phyloP scores from a whole-genome alignment of 2,329 filamentous ascomycete genomes.

The Trichoderma aggressivum region DNA sequence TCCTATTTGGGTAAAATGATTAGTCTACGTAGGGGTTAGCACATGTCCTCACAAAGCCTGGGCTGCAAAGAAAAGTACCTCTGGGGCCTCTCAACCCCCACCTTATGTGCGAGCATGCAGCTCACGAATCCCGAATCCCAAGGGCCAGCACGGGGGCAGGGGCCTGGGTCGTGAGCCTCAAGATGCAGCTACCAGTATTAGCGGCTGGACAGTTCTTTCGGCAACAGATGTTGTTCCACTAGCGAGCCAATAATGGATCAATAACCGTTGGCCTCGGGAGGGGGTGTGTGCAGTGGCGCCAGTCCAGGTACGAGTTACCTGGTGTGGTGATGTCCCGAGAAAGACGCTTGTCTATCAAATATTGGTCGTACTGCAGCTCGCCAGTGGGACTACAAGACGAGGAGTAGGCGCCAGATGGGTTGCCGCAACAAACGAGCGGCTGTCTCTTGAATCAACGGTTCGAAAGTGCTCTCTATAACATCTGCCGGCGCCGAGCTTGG shows the following conservation, averaged over 20 bases:
- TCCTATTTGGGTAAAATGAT: neutral
- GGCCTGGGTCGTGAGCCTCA: neutral
- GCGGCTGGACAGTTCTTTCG: neutral
- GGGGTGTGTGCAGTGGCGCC: neutral
- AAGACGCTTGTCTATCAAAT: neutral
- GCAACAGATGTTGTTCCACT: neutral
- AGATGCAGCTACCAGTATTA: neutral
- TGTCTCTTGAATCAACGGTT: neutral
- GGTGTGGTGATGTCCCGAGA: neutral
- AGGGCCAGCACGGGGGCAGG: neutral
- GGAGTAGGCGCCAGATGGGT: neutral
- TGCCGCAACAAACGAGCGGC: neutral
- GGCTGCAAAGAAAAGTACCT: neutral
- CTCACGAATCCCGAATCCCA: neutral
- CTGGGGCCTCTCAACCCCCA: neutral
- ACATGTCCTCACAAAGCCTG: too few species aligned
- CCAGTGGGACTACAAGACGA: neutral
- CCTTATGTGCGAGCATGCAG: neutral
- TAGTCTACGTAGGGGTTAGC: neutral
- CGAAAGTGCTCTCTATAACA: neutral
- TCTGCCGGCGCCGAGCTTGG: neutral
- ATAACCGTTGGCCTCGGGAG: neutral
- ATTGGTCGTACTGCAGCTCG: neutral
- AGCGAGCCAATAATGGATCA: neutral
- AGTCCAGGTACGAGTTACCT: neutral